A percentile compares a stretch with the other conserved stretches of the same genome.
Evolutionary conservation across 2,329 filamentous ascomycete species (phyloP).

Genomic region (Lizonia empirigonia): DNA sequence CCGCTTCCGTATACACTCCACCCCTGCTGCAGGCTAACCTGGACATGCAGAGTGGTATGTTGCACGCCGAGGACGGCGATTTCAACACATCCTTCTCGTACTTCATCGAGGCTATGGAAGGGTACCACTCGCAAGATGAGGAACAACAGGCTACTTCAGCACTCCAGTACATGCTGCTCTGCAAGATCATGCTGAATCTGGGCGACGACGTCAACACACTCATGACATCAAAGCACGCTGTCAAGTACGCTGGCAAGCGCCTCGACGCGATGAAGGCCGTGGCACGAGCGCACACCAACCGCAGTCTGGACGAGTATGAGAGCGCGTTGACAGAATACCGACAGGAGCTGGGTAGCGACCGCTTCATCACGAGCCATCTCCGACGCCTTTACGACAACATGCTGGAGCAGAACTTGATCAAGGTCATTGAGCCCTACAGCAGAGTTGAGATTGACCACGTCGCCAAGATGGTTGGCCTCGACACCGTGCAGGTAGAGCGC

Average conservation of each 20-base stretch:
- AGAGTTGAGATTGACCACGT: slow-evolving; percentile 96
- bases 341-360: slow-evolving; percentile 90
- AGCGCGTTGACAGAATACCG: slow-evolving; percentile 86
- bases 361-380: slow-evolving; percentile 96
- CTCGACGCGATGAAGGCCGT: slow-evolving; percentile 99
- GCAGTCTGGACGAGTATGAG: slow-evolving; percentile 96
- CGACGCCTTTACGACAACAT: slow-evolving; percentile 96
- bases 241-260: slow-evolving; percentile 93
- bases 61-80: slow-evolving; percentile 97
- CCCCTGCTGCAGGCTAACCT: slow-evolving; percentile 93
- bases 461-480: slow-evolving; percentile 95
- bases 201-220: slow-evolving; percentile 95
- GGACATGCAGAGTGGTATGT: slow-evolving; percentile 99
- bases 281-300: slow-evolving; percentile 91
- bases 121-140: slow-evolving; percentile 93
- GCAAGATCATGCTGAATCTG: slow-evolving; percentile 99
- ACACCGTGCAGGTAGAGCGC: slow-evolving; percentile 94
- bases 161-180: slow-evolving; percentile 98
- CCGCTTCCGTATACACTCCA: slow-evolving; percentile 95
- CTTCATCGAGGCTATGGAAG: slow-evolving; percentile 98
- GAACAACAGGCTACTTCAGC: slow-evolving; percentile 89
- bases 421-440: slow-evolving; percentile 98
- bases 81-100: slow-evolving; percentile 99
- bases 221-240: slow-evolving; percentile 93
- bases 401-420: slow-evolving; percentile 99